These are phyloP conservation scores for Colletotrichum scovillei DNA, from an alignment of 2,329 filamentous ascomycete genomes.

Conservation along the genomic window DNA sequence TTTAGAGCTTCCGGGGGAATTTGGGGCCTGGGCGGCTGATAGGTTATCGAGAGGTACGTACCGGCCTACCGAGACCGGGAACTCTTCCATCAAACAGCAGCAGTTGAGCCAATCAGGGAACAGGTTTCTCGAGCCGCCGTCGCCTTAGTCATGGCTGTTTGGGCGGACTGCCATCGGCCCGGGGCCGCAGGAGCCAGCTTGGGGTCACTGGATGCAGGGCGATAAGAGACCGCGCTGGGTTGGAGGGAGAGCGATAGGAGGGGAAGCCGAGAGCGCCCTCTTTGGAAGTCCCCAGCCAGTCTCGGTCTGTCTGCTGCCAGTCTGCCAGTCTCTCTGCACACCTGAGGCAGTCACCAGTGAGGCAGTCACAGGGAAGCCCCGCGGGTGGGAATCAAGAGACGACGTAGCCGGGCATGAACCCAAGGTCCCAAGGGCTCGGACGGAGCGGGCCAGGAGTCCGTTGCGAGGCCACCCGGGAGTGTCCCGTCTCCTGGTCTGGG, in stretches of 20 bases:
- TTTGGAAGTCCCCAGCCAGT: too few species aligned
- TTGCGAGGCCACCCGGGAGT: constrained; percentile 17
- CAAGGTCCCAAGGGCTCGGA: constrained; percentile 20
- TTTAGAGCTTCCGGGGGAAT: constrained; percentile 20
- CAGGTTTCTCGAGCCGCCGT: not conserved
- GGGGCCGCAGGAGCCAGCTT: not conserved
- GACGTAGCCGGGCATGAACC: not conserved
- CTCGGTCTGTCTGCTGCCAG: too few species aligned
- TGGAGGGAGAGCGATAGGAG: constrained; percentile 2
- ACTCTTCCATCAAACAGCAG: not conserved
- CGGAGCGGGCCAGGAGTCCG: constrained; percentile 25
- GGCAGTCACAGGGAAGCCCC: not conserved
- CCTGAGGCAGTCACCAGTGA: not conserved
- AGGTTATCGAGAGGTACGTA: constrained; percentile 25
- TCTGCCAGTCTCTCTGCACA: too few species aligned
- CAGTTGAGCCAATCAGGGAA: constrained; percentile 17
- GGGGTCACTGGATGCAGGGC: not conserved
- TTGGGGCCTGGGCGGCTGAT: constrained; percentile 16
- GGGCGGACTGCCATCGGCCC: constrained; percentile 11
- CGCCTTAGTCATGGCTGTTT: constrained; percentile 19
- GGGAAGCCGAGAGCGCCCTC: not conserved
- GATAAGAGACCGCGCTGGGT: constrained; percentile 15
- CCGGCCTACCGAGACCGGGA: constrained; percentile 6
- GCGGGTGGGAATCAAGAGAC: not conserved
- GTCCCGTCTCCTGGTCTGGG: constrained; percentile 1